Base-by-base conservation (phyloP, 345 rosid species). In the Eutrema heterophyllum region DNA sequence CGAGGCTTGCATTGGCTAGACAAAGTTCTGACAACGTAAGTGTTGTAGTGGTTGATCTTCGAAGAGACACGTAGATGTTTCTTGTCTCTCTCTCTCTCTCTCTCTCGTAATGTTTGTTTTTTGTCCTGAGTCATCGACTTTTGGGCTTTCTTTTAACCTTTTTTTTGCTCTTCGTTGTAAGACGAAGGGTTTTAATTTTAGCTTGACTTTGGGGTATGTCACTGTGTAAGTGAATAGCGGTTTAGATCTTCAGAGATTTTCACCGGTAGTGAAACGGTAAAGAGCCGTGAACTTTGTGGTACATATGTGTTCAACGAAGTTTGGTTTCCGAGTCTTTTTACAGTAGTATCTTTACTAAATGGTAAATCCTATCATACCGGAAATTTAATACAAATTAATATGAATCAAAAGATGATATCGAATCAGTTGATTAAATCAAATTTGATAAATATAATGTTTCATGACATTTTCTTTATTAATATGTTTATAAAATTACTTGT, bases 41-140 rank as follows among this genome's bases (percentile, higher is more conserved):
- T 72, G 96, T 94, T 0, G 88, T 94, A 35, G 97, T 91, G 82
- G 98, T 94, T 72, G 93, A 94, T 82, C 86, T 94, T 2, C 75
- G 84, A 73, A 75, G 57, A 56, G 78, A 76, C 86, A 82, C 84
- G 89, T 81, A 84, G 67, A 26, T 55, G 72, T 54, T 32, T 72
- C 45, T 51, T 62, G 29, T 71, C 32, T 71, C 21, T 61, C 10
- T 70, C 54, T 18, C 38, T 24, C 27, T 49, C 18, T 16, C 52
- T 60, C 48, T 38, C n/a, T 58, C 39, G 79, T 61, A 43, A 10
- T 64, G 66, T 55, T 48, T 48, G 44, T 13, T 54, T 63, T 76
- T 76, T 21, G 71, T 39, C 71, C 53, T 0, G 35, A 70, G 80
- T 70, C 67, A 39, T 66, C 27, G 80, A 64, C 80, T 56, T 55